Percentiles rank a stretch among this genome's conserved stretches.
Evolutionary conservation across 768 basidiomycete genomes (phyloP).

Genomic region (Tulasnella sp.): DNA sequence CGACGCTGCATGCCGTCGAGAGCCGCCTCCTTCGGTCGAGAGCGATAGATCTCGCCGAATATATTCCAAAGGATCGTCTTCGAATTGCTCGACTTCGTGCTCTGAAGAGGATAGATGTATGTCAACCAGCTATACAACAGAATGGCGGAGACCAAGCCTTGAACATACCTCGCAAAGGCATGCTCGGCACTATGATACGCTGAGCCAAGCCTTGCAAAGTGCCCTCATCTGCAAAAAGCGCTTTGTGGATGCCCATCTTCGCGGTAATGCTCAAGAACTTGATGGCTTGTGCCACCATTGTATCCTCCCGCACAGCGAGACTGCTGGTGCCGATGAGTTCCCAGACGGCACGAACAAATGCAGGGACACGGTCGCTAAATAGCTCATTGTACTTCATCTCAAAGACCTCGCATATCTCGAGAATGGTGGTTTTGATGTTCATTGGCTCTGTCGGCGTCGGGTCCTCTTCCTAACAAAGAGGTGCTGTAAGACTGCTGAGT

Average conservation of each 20-base stretch:
- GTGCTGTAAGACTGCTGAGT: constrained; percentile 23
- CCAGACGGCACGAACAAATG: constrained; percentile 90
- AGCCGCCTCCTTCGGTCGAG: constrained; percentile 60
- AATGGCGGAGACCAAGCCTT: no score
- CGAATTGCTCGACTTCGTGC: constrained; percentile 91
- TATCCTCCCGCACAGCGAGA: constrained; percentile 25
- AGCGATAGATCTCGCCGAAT: constrained; percentile 80
- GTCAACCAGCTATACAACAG: no score
- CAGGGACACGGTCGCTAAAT: constrained; percentile 59
- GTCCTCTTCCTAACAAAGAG: constrained; percentile 62
- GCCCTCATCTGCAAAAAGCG: constrained; percentile 68
- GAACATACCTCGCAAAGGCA: constrained; percentile 60
- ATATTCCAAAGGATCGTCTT: constrained; percentile 95
- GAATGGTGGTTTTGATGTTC: constrained; percentile 80
- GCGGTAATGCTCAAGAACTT: constrained; percentile 91
- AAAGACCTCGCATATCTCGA: constrained; percentile 88
- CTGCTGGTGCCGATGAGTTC: constrained; percentile 50
- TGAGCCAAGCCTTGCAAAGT: constrained; percentile 80
- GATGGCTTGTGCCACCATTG: constrained; percentile 73
- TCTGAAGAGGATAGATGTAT: constrained; percentile 41
- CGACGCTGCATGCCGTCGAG: constrained; percentile 86
- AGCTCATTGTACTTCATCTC: constrained; percentile 81
- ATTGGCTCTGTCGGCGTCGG: constrained; percentile 80
- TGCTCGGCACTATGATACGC: constrained; percentile 92
- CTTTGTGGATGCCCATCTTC: constrained; percentile 76